These are phyloP conservation scores for Yamadazyma taylorii DNA, from an alignment of 1,139 yeast genomes.

Conservation along the genomic window DNA sequence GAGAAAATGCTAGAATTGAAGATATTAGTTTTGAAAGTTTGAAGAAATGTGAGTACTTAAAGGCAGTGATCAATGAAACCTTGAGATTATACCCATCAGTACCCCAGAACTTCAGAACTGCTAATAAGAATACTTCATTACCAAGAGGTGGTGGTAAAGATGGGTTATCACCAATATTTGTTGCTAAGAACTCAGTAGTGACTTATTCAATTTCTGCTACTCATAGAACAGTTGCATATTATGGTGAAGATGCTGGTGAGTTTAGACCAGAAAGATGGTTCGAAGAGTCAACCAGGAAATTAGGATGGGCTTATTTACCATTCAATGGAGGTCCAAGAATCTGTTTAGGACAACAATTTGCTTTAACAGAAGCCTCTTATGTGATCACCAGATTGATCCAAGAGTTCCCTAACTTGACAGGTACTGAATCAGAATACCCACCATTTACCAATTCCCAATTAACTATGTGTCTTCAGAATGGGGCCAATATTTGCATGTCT, in stretches of 20 bases:
- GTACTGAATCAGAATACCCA: slow-evolving; percentile 25
- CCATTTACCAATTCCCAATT: slow-evolving; percentile 30
- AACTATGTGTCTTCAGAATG: slow-evolving; percentile 31
- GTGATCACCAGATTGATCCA: slow-evolving; percentile 41
- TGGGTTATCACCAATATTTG: slow-evolving; percentile 36
- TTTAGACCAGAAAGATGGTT: slow-evolving; percentile 51
- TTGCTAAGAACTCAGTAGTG: slow-evolving; percentile 40
- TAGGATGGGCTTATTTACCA: slow-evolving; percentile 47
- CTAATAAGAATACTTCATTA: slow-evolving; percentile 43
- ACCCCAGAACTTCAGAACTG: slow-evolving; percentile 45
- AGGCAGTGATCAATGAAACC: slow-evolving; percentile 45
- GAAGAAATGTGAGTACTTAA: slow-evolving; percentile 47
- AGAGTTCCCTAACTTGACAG: slow-evolving; percentile 21
- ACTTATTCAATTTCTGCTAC: slow-evolving; percentile 41
- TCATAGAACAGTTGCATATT: slow-evolving; percentile 39
- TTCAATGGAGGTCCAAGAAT: slow-evolving; percentile 59
- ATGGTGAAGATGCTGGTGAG: slow-evolving; percentile 44
- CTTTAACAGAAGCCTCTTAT: slow-evolving; percentile 52
- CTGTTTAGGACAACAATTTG: slow-evolving; percentile 55
- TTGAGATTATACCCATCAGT: slow-evolving; percentile 54
- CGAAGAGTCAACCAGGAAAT: slow-evolving; percentile 19
- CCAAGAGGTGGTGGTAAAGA: slow-evolving; percentile 55
- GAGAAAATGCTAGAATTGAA: slow-evolving; percentile 22
- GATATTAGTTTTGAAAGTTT: slow-evolving; percentile 45
- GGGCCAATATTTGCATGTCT: slow-evolving; percentile 18